Evolutionary conservation across 148 eudicot genomes (phyloP).

Genomic region (Pouteria glomerata): DNA sequence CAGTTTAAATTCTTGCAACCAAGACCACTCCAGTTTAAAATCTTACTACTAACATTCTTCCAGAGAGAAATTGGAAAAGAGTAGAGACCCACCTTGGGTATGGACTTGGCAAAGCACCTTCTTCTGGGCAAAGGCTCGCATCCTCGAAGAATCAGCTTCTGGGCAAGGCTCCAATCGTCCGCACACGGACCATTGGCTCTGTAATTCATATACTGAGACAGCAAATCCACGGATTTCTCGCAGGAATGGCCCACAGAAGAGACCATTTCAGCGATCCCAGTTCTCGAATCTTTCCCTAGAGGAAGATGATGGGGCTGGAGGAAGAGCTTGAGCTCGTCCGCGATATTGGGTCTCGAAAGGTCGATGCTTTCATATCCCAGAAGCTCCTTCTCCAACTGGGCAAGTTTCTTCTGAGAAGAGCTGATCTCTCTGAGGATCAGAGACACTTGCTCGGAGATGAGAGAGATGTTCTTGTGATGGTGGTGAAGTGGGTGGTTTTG

Average conservation of each 20-base stretch:
- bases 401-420: constrained; percentile 71
- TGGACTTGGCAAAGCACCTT: constrained; percentile 74
- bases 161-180: constrained; percentile 66
- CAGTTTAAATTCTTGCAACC: constrained; percentile 76
- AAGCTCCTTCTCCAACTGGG: constrained; percentile 75
- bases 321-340: constrained; percentile 59
- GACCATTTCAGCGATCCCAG: constrained; percentile 94
- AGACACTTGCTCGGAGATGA: constrained; percentile 77
- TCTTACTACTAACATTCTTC: constrained; percentile 68
- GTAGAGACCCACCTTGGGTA: constrained; percentile 47
- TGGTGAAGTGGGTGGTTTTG: constrained; percentile 26
- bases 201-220: constrained; percentile 70
- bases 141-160: constrained; percentile 58
- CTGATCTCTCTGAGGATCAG: constrained; percentile 76
- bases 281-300: constrained; percentile 77
- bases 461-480: constrained; percentile 53
- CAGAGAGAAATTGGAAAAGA: constrained; percentile 73
- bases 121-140: constrained; percentile 92
- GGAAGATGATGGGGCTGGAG: constrained; percentile 58
- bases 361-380: constrained; percentile 77
- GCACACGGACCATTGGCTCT: constrained; percentile 67
- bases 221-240: constrained; percentile 50
- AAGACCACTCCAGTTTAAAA: constrained; percentile 73
- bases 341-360: constrained; percentile 48
- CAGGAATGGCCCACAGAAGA: constrained; percentile 87